Evolutionary conservation across 768 basidiomycete genomes (phyloP).

Genomic region (Crepidotus variabilis): DNA sequence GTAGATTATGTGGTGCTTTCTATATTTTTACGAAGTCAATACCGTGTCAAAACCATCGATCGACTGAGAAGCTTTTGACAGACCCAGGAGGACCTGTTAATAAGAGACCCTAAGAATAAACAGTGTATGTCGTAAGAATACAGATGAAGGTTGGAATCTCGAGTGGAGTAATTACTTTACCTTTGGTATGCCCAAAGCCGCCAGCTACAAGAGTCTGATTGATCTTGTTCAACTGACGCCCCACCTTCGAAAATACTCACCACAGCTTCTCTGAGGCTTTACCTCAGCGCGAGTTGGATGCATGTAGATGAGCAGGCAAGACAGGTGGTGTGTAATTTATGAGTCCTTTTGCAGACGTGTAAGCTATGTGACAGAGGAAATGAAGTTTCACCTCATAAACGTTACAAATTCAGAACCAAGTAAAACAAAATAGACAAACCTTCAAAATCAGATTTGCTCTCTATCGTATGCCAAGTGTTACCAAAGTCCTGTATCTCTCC

Average conservation of each 20-base stretch:
- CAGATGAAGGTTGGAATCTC: not conserved
- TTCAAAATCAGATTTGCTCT: conserved; percentile 50
- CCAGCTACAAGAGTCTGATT: conserved; percentile 43
- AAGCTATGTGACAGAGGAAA: conserved; percentile 27
- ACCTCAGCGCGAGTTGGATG: conserved; percentile 20
- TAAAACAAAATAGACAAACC: conserved; percentile 24
- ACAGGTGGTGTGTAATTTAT: conserved; percentile 47
- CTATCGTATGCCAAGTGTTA: conserved; percentile 47
- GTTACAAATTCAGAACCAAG: not conserved
- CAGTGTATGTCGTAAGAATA: not conserved
- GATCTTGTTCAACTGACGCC: conserved; percentile 14
- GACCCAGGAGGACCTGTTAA: conserved; percentile 50
- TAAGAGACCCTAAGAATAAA: conserved; percentile 37
- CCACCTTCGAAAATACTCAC: conserved; percentile 23
- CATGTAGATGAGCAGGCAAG: conserved; percentile 19
- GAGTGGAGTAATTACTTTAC: conserved; percentile 20
- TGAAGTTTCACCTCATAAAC: no score
- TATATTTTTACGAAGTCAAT: conserved; percentile 47
- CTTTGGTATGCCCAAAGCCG: conserved; percentile 47
- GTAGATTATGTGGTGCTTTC: conserved; percentile 52
- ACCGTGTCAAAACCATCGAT: conserved; percentile 53
- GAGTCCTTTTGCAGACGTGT: conserved; percentile 42
- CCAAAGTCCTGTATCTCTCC: conserved; percentile 43
- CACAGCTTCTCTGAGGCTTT: conserved; percentile 23
- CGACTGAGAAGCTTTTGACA: conserved; percentile 51